Percentiles rank a stretch among this genome's conserved stretches.
phyloP scores from a whole-genome alignment of 805 yeast species.

The Debaryomyces hansenii region DNA sequence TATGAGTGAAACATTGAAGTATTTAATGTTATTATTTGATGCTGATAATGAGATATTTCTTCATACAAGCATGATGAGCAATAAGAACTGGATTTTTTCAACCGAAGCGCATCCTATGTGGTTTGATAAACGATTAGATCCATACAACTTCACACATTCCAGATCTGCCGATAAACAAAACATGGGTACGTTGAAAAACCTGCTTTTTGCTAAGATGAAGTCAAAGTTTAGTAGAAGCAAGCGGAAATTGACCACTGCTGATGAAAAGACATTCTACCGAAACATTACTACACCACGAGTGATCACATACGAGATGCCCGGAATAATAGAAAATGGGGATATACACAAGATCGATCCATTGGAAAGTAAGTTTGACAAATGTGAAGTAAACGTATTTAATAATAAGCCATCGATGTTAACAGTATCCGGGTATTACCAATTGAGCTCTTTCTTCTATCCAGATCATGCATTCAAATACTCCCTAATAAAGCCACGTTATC shows the following conservation, averaged over 20 bases:
- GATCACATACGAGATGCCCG: constrained; percentile 11
- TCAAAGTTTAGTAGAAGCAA: not conserved
- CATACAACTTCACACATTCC: not conserved
- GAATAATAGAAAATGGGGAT: constrained; percentile 3
- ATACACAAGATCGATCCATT: constrained; percentile 16
- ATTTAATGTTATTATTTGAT: constrained; percentile 77
- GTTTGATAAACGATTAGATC: constrained; percentile 41
- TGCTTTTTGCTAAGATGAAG: not conserved
- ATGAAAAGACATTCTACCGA: constrained; percentile 7
- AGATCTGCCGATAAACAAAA: not conserved
- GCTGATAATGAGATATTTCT: constrained; percentile 48
- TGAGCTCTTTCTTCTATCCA: constrained; percentile 43
- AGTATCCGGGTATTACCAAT: constrained; percentile 38
- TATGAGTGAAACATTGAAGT: constrained; percentile 82
- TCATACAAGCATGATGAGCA: constrained; percentile 29
- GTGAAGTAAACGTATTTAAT: constrained; percentile 31
- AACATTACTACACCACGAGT: constrained; percentile 16
- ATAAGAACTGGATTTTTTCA: constrained; percentile 61
- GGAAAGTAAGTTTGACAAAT: constrained; percentile 17
- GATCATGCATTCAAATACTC: constrained; percentile 42
- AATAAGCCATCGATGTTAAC: constrained; percentile 15
- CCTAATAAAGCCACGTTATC: constrained; percentile 43
- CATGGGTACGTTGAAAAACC: not conserved
- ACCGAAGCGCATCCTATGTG: constrained; percentile 95
- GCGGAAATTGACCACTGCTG: not conserved